Conservation (phyloP, 495 filamentous ascomycete species). For the Mytilinidion resinicola region DNA sequence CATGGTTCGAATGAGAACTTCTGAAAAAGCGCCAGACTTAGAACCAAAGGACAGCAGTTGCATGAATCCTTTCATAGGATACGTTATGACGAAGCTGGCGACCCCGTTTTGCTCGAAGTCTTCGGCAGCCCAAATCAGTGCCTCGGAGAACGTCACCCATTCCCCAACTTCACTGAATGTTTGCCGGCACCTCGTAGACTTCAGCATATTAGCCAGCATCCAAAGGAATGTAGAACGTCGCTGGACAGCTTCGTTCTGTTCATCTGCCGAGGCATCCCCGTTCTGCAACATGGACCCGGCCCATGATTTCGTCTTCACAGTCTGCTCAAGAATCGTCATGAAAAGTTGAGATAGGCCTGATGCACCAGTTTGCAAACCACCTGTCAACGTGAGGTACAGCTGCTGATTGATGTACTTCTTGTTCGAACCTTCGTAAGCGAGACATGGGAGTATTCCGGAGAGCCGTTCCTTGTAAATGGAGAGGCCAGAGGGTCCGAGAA, state of each 20-base stretch:
- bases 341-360: conserved; percentile 34
- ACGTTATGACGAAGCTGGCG: conserved; percentile 33
- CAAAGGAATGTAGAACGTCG: conserved; percentile 27
- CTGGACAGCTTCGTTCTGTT: conserved; percentile 12
- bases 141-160: conserved; percentile 20
- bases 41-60: conserved; percentile 14
- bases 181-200: conserved; percentile 23
- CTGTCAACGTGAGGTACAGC: conserved; percentile 27
- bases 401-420: conserved; percentile 31
- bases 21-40: conserved; percentile 4
- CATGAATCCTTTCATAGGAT: conserved; percentile 35
- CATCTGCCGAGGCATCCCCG: conserved; percentile 15
- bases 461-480: conserved; percentile 29
- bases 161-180: conserved; percentile 30
- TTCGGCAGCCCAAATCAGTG: conserved; percentile 25
- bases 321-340: conserved; percentile 32
- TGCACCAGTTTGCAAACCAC: conserved; percentile 17
- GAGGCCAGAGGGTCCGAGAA: conserved; percentile 12
- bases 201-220: conserved; percentile 25
- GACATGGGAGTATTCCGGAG: conserved; percentile 11
- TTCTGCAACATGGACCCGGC: conserved; percentile 21
- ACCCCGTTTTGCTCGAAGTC: conserved; percentile 20
- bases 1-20: not conserved
- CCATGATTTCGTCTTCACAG: conserved; percentile 34
- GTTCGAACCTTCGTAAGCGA: conserved; percentile 25